A percentile compares a stretch with the other conserved stretches of the same genome.
Conservation (phyloP, 257 asterid species). For the Salvia splendens region DNA sequence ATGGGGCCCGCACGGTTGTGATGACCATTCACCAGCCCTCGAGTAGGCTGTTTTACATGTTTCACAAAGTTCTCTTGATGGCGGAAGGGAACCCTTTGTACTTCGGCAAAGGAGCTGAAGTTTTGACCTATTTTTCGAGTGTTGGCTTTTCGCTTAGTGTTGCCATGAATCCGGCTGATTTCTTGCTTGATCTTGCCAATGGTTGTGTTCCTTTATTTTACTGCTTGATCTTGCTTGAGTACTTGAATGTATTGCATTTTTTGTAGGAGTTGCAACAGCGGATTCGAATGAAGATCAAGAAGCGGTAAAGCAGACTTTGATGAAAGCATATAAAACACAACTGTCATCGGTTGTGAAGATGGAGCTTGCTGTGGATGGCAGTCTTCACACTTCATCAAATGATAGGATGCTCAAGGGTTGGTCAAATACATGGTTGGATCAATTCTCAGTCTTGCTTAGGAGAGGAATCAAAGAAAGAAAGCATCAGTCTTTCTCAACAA, state of each 20-base stretch:
- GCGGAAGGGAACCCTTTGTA: conserved; percentile 73
- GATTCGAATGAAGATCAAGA: conserved; percentile 51
- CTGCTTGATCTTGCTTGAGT: not conserved
- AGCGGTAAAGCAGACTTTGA: conserved; percentile 48
- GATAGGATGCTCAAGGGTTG: conserved; percentile 46
- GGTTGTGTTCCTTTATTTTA: conserved; percentile 39
- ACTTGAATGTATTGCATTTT: no score
- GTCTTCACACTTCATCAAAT: not conserved
- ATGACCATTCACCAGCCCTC: conserved; percentile 94
- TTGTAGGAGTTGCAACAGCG: conserved; percentile 54
- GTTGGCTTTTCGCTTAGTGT: conserved; percentile 57
- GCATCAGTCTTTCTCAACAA: conserved; percentile 64
- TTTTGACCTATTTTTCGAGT: conserved; percentile 54
- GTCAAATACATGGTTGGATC: conserved; percentile 74
- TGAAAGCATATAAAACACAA: conserved; percentile 45
- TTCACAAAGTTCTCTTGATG: conserved; percentile 66
- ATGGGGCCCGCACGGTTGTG: conserved; percentile 68
- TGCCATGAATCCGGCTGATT: conserved; percentile 86
- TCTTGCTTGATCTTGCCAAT: conserved; percentile 78
- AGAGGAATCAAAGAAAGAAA: conserved; percentile 77
- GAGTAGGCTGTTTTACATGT: conserved; percentile 71
- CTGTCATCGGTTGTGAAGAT: conserved; percentile 38
- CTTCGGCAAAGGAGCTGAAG: conserved; percentile 56
- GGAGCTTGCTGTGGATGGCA: conserved; percentile 33
- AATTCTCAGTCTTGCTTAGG: conserved; percentile 58